Evolutionary conservation across 2,329 filamentous ascomycete species (phyloP).

Genomic region (Ophiostoma sp.): DNA sequence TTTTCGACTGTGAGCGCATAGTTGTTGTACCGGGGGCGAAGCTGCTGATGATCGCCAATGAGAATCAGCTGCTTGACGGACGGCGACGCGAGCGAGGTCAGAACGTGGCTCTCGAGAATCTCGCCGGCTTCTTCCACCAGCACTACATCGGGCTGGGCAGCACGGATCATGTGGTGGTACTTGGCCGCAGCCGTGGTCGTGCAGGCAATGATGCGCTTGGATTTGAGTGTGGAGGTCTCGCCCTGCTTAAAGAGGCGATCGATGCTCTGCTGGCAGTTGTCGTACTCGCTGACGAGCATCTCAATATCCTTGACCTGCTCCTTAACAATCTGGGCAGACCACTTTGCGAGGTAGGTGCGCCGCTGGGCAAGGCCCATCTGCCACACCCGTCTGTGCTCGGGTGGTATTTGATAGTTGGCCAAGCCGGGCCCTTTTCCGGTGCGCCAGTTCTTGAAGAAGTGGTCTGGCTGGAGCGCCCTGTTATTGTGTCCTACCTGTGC

Average conservation of each 20-base stretch:
- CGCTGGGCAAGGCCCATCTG: constrained; percentile 39
- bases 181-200: constrained; percentile 67
- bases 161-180: constrained; percentile 49
- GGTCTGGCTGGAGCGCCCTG: constrained; percentile 39
- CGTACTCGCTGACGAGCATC: constrained; percentile 37
- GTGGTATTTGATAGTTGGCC: constrained; percentile 26
- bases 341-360: constrained; percentile 34
- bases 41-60: constrained; percentile 69
- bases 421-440: constrained; percentile 41
- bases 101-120: constrained; percentile 61
- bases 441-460: constrained; percentile 53
- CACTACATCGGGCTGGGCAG: constrained; percentile 52
- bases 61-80: constrained; percentile 58
- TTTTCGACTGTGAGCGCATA: constrained; percentile 58
- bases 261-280: constrained; percentile 39
- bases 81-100: constrained; percentile 50
- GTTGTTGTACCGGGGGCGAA: constrained; percentile 61
- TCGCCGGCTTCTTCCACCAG: constrained; percentile 70
- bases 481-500: constrained; percentile 41
- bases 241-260: constrained; percentile 41
- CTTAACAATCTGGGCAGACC: constrained; percentile 42
- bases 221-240: constrained; percentile 41
- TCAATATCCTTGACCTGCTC: constrained; percentile 46
- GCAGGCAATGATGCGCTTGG: constrained; percentile 59
- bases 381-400: constrained; percentile 45